A percentile compares a stretch with the other conserved stretches of the same genome.
Evolutionary conservation across 345 rosid genomes (phyloP).

Genomic region (Dimocarpus longan): DNA sequence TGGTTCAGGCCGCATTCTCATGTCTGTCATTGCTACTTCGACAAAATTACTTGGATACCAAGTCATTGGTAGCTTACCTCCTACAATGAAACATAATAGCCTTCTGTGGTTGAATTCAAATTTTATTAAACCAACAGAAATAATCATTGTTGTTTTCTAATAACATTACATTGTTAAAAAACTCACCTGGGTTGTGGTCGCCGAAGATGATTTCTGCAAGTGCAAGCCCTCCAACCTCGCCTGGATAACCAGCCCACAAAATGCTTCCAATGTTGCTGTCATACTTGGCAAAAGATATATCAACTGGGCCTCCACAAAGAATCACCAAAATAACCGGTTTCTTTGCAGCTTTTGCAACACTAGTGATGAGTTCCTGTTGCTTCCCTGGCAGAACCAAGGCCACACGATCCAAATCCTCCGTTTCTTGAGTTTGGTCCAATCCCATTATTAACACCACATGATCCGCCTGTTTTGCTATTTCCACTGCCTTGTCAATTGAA

Average conservation of each 20-base stretch:
- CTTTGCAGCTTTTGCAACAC: constrained; percentile 67
- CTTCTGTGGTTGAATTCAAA: background rate
- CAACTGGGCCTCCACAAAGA: constrained; percentile 85
- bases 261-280: constrained; percentile 66
- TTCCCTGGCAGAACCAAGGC: constrained; percentile 72
- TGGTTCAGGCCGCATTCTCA: constrained; percentile 74
- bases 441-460: constrained; percentile 84
- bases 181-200: constrained; percentile 83
- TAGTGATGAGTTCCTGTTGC: constrained; percentile 64
- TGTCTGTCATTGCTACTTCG: constrained; percentile 78
- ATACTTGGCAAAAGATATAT: constrained; percentile 61
- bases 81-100: constrained; percentile 39
- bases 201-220: constrained; percentile 87
- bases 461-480: constrained; percentile 57
- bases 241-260: constrained; percentile 96
- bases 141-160: background rate
- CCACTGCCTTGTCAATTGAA: constrained; percentile 53
- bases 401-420: constrained; percentile 68
- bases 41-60: constrained; percentile 80
- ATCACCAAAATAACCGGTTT: constrained; percentile 70
- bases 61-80: constrained; percentile 86
- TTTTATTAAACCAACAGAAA: background rate
- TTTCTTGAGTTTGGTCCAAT: constrained; percentile 77
- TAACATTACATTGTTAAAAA: background rate
- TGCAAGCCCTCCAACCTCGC: constrained; percentile 82